A percentile compares a stretch with the other conserved stretches of the same genome.
phyloP scores from a whole-genome alignment of 2,329 filamentous ascomycete genomes.

The Fonsecaea monophora region DNA sequence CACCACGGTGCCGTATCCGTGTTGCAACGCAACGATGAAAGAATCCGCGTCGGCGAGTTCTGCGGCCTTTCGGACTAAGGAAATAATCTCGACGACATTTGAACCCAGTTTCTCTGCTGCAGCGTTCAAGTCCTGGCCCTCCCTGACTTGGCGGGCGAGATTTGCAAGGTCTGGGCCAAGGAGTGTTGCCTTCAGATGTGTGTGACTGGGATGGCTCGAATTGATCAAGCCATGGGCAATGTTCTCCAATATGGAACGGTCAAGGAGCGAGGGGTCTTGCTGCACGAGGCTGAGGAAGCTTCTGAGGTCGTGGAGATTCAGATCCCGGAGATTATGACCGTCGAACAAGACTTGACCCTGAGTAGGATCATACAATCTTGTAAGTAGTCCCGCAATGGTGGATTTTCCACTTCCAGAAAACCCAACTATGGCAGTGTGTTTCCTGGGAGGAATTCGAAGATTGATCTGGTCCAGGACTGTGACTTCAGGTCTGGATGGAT shows the following conservation, averaged over 20 bases:
- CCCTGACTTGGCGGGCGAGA: constrained; percentile 19
- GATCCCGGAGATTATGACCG: constrained; percentile 41
- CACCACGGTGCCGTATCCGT: constrained; percentile 59
- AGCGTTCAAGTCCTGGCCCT: constrained; percentile 16
- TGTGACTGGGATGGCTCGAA: constrained; percentile 42
- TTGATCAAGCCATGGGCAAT: constrained; percentile 58
- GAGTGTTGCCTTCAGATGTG: constrained; percentile 41
- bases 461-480: constrained; percentile 44
- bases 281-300: constrained; percentile 53
- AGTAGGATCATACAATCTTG: constrained; percentile 48
- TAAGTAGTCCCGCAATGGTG: constrained; percentile 49
- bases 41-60: constrained; percentile 64
- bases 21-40: constrained; percentile 62
- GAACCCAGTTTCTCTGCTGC: constrained; percentile 33
- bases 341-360: constrained; percentile 45
- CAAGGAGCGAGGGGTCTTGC: constrained; percentile 59
- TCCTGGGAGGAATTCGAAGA: constrained; percentile 45
- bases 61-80: constrained; percentile 53
- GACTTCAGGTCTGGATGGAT: constrained; percentile 48
- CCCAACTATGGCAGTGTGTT: constrained; percentile 55
- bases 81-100: constrained; percentile 58
- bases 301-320: constrained; percentile 47
- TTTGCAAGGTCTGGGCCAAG: constrained; percentile 18
- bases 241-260: constrained; percentile 61
- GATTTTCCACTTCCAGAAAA: constrained; percentile 62